A percentile compares a stretch with the other conserved stretches of the same genome.
These are phyloP conservation scores for Retiboletus flavoniger DNA, from an alignment of 1,284 basidiomycete species.

Conservation along the genomic window DNA sequence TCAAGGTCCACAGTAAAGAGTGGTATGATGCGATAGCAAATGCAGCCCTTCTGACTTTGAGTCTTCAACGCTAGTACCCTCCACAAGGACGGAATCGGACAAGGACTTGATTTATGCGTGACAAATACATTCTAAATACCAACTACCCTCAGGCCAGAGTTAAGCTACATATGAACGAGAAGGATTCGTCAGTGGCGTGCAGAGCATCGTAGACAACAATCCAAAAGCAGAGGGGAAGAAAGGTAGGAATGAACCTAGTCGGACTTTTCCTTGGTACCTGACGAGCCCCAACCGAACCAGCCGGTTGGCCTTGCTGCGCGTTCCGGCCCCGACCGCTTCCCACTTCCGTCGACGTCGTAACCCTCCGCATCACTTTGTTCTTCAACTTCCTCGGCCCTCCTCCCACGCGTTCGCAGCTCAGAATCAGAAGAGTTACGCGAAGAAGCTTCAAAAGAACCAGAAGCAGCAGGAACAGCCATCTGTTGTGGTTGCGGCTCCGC, in stretches of 20 bases:
- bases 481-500: conserved; percentile 40
- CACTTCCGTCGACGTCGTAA: conserved; percentile 39
- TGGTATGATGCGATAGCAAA: no score
- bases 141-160: background rate
- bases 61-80: no score
- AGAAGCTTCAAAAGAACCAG: conserved; percentile 31
- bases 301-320: conserved; percentile 30
- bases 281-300: conserved; percentile 43
- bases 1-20: no score
- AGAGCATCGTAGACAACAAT: conserved; percentile 1
- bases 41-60: no score
- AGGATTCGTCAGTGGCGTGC: background rate
- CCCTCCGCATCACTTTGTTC: conserved; percentile 66
- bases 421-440: conserved; percentile 42
- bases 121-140: conserved; percentile 15
- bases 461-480: conserved; percentile 37
- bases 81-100: background rate
- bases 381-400: conserved; percentile 62
- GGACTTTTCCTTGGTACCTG: conserved; percentile 17
- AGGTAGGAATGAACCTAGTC: conserved; percentile 7
- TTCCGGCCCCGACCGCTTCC: conserved; percentile 16
- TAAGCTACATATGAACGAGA: conserved; percentile 4
- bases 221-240: background rate
- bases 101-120: background rate
- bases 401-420: conserved; percentile 44